Evolutionary conservation across 1,284 basidiomycete genomes (phyloP).

Genomic region (Phenoliferia sp.): DNA sequence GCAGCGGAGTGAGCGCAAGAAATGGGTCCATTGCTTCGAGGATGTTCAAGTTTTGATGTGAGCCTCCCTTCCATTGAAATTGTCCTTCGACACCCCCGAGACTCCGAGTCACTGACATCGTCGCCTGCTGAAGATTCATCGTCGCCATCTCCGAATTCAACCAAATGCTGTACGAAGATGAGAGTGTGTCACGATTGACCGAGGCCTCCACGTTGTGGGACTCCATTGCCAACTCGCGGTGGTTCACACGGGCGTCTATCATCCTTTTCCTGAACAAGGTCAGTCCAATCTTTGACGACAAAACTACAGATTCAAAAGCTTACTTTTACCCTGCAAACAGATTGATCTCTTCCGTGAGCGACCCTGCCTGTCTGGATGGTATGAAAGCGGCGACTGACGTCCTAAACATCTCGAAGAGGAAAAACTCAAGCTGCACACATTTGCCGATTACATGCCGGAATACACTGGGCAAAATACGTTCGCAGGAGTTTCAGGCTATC

Average conservation of each 20-base stretch:
- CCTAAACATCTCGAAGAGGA: background rate
- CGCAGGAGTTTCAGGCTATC: conserved; percentile 28
- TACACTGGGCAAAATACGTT: conserved; percentile 17
- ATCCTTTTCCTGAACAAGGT: conserved; percentile 36
- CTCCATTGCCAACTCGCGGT: conserved; percentile 39
- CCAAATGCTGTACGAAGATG: conserved; percentile 6
- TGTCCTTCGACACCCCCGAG: too few relatives aligned
- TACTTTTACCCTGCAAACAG: background rate
- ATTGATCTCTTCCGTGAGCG: conserved; percentile 2
- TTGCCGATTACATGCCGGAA: conserved; percentile 12
- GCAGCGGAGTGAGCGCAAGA: conserved; percentile 43
- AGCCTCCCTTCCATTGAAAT: conserved; percentile 68
- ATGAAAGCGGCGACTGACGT: background rate
- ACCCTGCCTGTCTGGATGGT: background rate
- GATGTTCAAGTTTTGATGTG: conserved; percentile 43
- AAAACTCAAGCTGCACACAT: conserved; percentile 10
- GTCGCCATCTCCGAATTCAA: background rate
- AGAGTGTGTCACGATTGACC: conserved; percentile 33
- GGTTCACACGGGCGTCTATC: conserved; percentile 38
- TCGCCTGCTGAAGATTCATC: background rate
- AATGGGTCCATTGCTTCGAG: conserved; percentile 36
- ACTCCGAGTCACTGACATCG: too few relatives aligned
- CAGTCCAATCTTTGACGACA: conserved; percentile 33
- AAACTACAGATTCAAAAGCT: conserved; percentile 11
- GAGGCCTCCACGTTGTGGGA: conserved; percentile 40